These are phyloP conservation scores for Komagataella phaffii DNA, from an alignment of 805 yeast genomes.

Conservation along the genomic window DNA sequence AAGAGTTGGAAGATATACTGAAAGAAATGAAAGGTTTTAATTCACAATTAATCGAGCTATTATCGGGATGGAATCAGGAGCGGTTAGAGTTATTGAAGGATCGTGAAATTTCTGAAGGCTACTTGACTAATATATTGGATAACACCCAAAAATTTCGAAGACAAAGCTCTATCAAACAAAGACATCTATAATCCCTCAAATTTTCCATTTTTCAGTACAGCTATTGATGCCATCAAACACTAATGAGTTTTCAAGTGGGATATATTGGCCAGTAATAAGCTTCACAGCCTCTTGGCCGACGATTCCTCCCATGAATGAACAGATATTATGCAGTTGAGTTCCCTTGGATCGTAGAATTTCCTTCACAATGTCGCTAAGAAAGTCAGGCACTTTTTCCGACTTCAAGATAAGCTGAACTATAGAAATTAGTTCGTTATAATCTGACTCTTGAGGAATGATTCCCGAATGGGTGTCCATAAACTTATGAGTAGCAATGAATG, in stretches of 20 bases:
- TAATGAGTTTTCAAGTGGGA: constrained; percentile 59
- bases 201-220: constrained; percentile 20
- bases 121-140: constrained; percentile 82
- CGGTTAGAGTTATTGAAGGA: constrained; percentile 40
- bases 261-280: constrained; percentile 61
- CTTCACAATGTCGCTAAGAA: constrained; percentile 22
- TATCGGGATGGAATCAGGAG: constrained; percentile 36
- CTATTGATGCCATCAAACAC: constrained; percentile 63
- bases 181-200: constrained; percentile 2
- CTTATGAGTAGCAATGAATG: background rate
- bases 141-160: constrained; percentile 74
- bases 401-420: constrained; percentile 6
- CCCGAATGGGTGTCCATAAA: background rate
- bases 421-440: background rate
- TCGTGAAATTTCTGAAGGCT: constrained; percentile 68
- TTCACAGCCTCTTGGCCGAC: constrained; percentile 79
- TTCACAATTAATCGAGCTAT: constrained; percentile 16
- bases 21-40: constrained; percentile 23
- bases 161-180: constrained; percentile 1
- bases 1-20: constrained; percentile 24
- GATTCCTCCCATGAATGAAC: constrained; percentile 72
- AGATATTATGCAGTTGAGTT: constrained; percentile 37
- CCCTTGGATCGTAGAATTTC: constrained; percentile 29
- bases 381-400: constrained; percentile 17
- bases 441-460: background rate